Base-by-base conservation (phyloP, 202 grass and related monocot species). In the Panicum hallii region DNA sequence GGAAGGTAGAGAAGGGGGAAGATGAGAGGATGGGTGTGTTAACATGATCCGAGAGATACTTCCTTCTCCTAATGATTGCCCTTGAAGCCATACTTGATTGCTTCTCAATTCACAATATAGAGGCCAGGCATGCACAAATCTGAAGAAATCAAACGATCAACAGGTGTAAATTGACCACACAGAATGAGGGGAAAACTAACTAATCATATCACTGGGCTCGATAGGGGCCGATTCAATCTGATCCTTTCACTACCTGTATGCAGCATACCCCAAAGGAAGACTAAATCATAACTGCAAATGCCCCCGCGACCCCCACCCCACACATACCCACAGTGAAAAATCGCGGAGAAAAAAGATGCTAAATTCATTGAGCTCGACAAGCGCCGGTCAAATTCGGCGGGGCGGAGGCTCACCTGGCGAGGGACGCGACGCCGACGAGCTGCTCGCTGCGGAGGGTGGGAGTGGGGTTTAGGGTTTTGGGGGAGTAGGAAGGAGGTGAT, bases 11-110 rank as follows among this genome's bases (percentile, higher is more conserved):
- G 69, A 90, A 82, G 17, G 72, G 16, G 48, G 75, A 88, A 72
- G 79, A 87, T 52, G 91, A 80, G 20, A 87, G 57, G 70, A 72
- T 78, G 46, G 83, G 88, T 49, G 72, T 82, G 61, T 79, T 83
- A 44, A 87, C 41, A 67, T 87, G 83, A 55, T 90, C 92, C 41
- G 89, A 81, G 67, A 94, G 77, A 88, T 83, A 62, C 58, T 94
- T 92, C 79, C 86, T 94, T 89, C 94, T 90, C 73, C 94, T 89
- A 76, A 94, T 49, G 38, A 97, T 86, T 40, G 90, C 94, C 78
- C 86, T 89, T 67, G 90, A 92, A 87, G 94, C 92, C 94, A 97
- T 97, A 72, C 30, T 74, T 74, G 47, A 53, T n/a, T 74, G 30
- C 49, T 89, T 87, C 82, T 90, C 87, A 74, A 85, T 87, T 92